Evolutionary conservation across 2,329 filamentous ascomycete species (phyloP), one percentile per base, ranked within the genome.

Genomic region (Podosphaera leucotricha): DNA sequence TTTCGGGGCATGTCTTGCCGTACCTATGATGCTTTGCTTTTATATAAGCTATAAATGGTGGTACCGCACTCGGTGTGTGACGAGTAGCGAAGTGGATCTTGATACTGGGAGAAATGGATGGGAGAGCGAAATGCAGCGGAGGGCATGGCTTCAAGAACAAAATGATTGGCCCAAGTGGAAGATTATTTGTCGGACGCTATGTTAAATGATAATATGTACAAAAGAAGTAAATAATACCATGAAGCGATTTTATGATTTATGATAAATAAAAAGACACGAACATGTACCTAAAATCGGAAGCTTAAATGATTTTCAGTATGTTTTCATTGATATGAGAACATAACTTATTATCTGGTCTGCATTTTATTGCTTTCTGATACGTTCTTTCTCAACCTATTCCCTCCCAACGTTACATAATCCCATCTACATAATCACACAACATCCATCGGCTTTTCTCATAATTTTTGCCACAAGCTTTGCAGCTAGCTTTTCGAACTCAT

Each of bases 91-190:
- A 49, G 90, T 94, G 72, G 85, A 94, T 60, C 62, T 94, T 50
- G 72, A 78, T 48, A 92, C 85, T 0, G 87, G 87, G 2, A 74
- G 86, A 37, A 70, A 86, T 38, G 83, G 93, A 55, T 71, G 93
- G 47, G 85, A 92, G 58, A 62, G 92, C 43, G 72, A 75, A 35
- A 71, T 80, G 48, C 63, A 94, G 41, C 66, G 90, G 43, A 75
- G 76, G 43, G 78, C 90, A 59, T 86, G 93, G 65, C 64, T 67
- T 40, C 77, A 80, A 45, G 85, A 93, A 63, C 67, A 68, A 55
- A 70, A 66, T 36, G 57, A 59, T 7, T 86, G 80, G 82, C 80
- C 81, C 0, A 61, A 54, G 47, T 87, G 80, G 80, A 90, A 86
- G 64, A 74, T 67, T 54, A 50, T 73, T 16, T 87, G 85, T 58